These are phyloP conservation scores for Astragalus glycyphyllos DNA, from an alignment of 306 rosid species.

Conservation along the genomic window DNA sequence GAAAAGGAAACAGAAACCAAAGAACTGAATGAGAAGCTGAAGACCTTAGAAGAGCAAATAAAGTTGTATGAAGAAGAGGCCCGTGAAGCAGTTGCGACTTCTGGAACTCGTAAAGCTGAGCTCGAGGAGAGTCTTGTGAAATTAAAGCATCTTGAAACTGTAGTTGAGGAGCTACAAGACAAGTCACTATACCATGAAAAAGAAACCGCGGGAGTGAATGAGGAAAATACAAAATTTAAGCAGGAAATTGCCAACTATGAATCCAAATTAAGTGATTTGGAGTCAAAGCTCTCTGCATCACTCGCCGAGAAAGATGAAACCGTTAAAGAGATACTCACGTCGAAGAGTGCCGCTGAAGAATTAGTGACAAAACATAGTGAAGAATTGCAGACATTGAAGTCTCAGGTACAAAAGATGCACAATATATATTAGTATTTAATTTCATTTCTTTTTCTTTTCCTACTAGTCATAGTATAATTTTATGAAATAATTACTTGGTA, in stretches of 20 bases:
- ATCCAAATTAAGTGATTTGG: slow-evolving; percentile 63
- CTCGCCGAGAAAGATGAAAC: slow-evolving; percentile 66
- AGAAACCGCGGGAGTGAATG: slow-evolving; percentile 59
- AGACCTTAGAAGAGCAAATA: slow-evolving; percentile 56
- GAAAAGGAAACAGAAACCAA: slow-evolving; percentile 80
- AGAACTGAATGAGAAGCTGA: slow-evolving; percentile 71
- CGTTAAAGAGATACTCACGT: slow-evolving; percentile 53
- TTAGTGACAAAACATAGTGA: slow-evolving; percentile 59
- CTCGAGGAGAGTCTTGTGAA: slow-evolving; percentile 68
- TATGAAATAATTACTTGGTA: slow-evolving; percentile 9
- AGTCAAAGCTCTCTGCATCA: slow-evolving; percentile 55
- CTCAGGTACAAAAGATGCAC: slow-evolving; percentile 64
- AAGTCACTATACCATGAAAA: slow-evolving; percentile 64
- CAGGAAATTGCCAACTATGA: slow-evolving; percentile 62
- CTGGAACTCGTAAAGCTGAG: slow-evolving; percentile 56
- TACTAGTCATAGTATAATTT: slow-evolving; percentile 9
- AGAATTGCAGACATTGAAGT: slow-evolving; percentile 72
- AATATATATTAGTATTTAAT: not conserved
- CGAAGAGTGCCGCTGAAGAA: slow-evolving; percentile 61
- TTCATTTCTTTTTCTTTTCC: slow-evolving; percentile 6
- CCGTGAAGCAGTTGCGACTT: slow-evolving; percentile 52
- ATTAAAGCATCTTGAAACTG: slow-evolving; percentile 65
- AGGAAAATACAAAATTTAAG: slow-evolving; percentile 66
- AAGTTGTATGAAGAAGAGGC: slow-evolving; percentile 58
- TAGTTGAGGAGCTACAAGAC: slow-evolving; percentile 67